Evolutionary conservation across 495 filamentous ascomycete species (phyloP), one percentile per base, ranked within the genome.

Genomic region (Neurospora tetrasperma): DNA sequence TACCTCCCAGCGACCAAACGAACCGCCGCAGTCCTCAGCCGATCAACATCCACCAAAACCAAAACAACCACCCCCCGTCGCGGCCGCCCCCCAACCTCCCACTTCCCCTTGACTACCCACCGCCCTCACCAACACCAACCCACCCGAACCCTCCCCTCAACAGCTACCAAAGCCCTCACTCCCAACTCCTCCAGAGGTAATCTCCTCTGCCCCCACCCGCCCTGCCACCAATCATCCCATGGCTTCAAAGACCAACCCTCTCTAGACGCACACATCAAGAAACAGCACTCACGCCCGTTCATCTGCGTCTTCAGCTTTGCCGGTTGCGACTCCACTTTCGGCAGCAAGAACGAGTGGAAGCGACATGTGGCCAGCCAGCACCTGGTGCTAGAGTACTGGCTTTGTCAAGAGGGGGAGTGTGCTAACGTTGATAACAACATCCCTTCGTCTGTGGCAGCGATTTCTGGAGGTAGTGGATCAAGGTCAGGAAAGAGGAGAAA

Each of bases 341-440:
- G 86, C 20, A 89, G 85, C 74, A 97, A 97, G 80, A 97, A 97
- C 82, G 94, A 97, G 80, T 98, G 95, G 95, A 86, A 98, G 80
- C 90, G 95, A 1, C 95, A 98, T 79, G 89, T 96, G 75, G 83
- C 82, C 41, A 91, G 91, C 3, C 91, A 97, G 78, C 95, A 98
- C 79, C 84, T 97, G 42, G 88, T 90, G 70, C 85, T 94, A 11
- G 84, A 89, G 66, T 93, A 91, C 83, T 98, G 91, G 88, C 86
- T 91, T 75, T 98, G 95, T 82, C 87, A 92, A 71, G 84, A 93
- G 35, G 88, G 86, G 46, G 79, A 82, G 10, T 94, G 92, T 79
- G 87, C 83, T 70, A 80, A 85, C 39, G 76, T 70, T 8, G 76
- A 75, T 54, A 82, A 78, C 59, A 62, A 59, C 46, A 0, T 41